A percentile compares a stretch with the other conserved stretches of the same genome.
Conservation (phyloP, 306 rosid species). For the Pyrus pyrifolia region DNA sequence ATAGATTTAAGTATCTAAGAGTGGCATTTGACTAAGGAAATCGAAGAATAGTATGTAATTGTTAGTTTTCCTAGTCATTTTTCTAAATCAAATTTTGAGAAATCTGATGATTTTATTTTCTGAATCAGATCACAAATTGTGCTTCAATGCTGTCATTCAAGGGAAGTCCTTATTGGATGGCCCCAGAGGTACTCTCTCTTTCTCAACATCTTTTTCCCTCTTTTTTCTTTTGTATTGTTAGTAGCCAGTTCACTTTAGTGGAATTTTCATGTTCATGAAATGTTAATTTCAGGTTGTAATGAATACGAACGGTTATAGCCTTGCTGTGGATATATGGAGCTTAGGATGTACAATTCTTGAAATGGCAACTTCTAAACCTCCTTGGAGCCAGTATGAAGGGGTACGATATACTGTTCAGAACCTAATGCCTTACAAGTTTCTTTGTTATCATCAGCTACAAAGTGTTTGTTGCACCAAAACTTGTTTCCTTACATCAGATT, state of each 20-base stretch:
- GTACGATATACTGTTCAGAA: constrained; percentile 47
- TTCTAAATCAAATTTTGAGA: constrained; percentile 2
- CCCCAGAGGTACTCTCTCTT: constrained; percentile 73
- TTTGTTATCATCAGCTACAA: constrained; percentile 10
- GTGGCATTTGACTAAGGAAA: not conserved
- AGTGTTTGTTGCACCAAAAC: constrained; percentile 16
- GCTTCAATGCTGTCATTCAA: constrained; percentile 90
- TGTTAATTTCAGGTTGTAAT: constrained; percentile 72
- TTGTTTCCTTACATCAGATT: constrained; percentile 23
- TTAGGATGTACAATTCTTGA: constrained; percentile 98
- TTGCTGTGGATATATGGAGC: constrained; percentile 96
- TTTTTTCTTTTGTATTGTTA: not conserved
- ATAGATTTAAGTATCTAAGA: not conserved
- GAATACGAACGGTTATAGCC: constrained; percentile 80
- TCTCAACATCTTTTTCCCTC: not conserved
- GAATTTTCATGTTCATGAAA: constrained; percentile 6
- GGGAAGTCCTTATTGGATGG: constrained; percentile 99
- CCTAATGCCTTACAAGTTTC: not conserved
- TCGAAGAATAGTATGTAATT: not conserved
- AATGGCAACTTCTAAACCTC: constrained; percentile 95
- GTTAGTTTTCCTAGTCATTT: not conserved
- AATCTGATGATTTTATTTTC: constrained; percentile 10
- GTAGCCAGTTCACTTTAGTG: not conserved
- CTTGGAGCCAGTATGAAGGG: constrained; percentile 99
- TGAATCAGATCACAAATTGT: constrained; percentile 64